A percentile compares a stretch with the other conserved stretches of the same genome.
These are phyloP conservation scores for Moelleriella libera DNA, from an alignment of 2,329 filamentous ascomycete species.

Conservation along the genomic window DNA sequence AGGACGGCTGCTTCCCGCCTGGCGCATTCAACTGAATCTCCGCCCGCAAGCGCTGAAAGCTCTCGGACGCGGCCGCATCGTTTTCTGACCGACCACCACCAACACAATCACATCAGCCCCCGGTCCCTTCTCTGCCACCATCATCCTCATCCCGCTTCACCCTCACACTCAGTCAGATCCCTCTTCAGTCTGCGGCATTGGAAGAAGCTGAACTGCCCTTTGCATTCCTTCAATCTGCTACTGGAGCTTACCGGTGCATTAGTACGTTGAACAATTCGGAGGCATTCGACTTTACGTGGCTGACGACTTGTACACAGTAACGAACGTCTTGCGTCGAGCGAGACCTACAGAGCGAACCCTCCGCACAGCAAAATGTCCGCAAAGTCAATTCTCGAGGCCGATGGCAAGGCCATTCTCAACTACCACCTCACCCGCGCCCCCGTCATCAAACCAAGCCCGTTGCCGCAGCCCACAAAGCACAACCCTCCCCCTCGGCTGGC, in stretches of 20 bases:
- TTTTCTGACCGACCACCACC: background rate
- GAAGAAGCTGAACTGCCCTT: too few species aligned
- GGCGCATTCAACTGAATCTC: background rate
- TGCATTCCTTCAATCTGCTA: too few species aligned
- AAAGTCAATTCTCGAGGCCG: slow-evolving; percentile 96
- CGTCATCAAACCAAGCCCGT: slow-evolving; percentile 95
- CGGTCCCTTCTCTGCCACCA: background rate
- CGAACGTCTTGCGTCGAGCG: too few species aligned
- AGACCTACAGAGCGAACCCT: slow-evolving; percentile 3
- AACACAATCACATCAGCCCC: too few species aligned
- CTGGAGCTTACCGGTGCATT: background rate
- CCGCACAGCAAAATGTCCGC: slow-evolving; percentile 32
- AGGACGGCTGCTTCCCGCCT: background rate
- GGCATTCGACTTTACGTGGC: too few species aligned
- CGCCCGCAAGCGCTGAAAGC: background rate
- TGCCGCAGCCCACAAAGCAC: slow-evolving; percentile 71
- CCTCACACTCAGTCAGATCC: background rate
- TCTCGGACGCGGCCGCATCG: background rate
- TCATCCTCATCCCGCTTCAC: background rate
- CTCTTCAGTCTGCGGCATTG: background rate
- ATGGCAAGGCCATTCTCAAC: slow-evolving; percentile 99
- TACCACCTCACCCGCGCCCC: slow-evolving; percentile 97
- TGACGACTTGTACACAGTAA: background rate
- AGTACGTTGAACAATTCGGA: background rate
- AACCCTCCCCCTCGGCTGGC: slow-evolving; percentile 86